Base-by-base conservation (phyloP, 257 asterid species). In the Plantago major region DNA sequence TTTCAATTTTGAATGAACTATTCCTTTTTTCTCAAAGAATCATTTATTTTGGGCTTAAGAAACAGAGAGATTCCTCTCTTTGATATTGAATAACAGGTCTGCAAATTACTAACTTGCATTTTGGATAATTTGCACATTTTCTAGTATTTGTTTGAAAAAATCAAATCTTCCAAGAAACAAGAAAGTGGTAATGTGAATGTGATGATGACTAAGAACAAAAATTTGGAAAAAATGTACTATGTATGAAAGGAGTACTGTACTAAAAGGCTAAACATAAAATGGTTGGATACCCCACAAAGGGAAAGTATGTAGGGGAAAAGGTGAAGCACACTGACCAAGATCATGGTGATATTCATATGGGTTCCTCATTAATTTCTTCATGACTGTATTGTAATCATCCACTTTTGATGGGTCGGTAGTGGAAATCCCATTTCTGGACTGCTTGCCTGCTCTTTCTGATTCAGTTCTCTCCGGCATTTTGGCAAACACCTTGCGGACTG, bases 331-430 rank as follows among this genome's bases (percentile, higher is more conserved):
- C 78, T 46, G 42, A 88, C 98, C 96, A 33, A 90, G 89, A 75
- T 88, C 98, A 60, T 88, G 98, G 69, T 90, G 95, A 70, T 90
- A 90, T 57, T 86, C 96, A 54, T 76, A 90, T 8, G 98, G 98
- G 71, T 90, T 90, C 75, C 95, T 88, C 98, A 88, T 90, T 87
- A 90, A 81, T 40, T 73, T 78, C 83, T 79, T 88, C 98, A 90
- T 90, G 42, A 91, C 88, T 15, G 50, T 62, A 76, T 90, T 88
- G 60, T 88, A 90, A 9, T 84, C 95, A 12, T 88, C 98, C 80
- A 83, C 26, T 78, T 67, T 73, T 77, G 66, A 33, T 74, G 48
- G 37, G 63, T 19, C n/a, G 55, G 64, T 63, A 12, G 38, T 46
- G 11, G 78, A 42, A 52, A 30, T 49, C 58, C 69, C 74, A 60